A percentile compares a stretch with the other conserved stretches of the same genome.
Conservation (phyloP, 257 asterid genomes). For the Lycium ferocissimum region DNA sequence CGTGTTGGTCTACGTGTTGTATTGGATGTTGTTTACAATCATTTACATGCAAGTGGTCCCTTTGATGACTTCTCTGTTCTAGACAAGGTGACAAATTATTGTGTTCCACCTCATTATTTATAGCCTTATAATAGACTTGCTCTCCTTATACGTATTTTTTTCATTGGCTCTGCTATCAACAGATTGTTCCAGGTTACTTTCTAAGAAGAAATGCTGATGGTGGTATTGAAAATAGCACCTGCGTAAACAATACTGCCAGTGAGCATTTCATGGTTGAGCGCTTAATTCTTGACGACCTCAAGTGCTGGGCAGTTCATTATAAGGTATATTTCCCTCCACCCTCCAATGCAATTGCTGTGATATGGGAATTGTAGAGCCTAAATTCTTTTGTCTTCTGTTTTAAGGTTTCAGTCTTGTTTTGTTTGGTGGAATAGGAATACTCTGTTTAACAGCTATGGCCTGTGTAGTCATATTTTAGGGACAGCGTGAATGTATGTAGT, state of each 20-base stretch:
- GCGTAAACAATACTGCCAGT: constrained; percentile 93
- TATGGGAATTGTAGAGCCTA: constrained; percentile 15
- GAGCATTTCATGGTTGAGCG: constrained; percentile 98
- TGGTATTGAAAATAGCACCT: constrained; percentile 81
- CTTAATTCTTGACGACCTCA: constrained; percentile 83
- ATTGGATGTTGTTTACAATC: constrained; percentile 94
- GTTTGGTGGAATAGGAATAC: constrained; percentile 23
- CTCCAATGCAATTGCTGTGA: background rate
- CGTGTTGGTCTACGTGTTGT: constrained; percentile 82
- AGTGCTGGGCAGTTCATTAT: constrained; percentile 81
- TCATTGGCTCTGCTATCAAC: constrained; percentile 41
- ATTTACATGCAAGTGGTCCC: constrained; percentile 89
- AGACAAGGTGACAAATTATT: constrained; percentile 71
- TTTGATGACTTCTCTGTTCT: constrained; percentile 66
- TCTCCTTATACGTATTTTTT: constrained; percentile 20
- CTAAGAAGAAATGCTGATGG: constrained; percentile 89
- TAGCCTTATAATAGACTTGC: background rate
- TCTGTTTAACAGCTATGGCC: background rate
- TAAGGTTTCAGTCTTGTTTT: constrained; percentile 23
- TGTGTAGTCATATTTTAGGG: background rate
- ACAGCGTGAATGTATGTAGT: background rate
- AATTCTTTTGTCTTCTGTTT: background rate
- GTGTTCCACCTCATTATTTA: constrained; percentile 27
- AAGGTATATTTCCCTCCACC: constrained; percentile 55
- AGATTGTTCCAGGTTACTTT: constrained; percentile 99